Percentiles rank a stretch among this genome's conserved stretches.
Conservation (phyloP, 2,329 filamentous ascomycete genomes). For the Fusarium protoensiforme region DNA sequence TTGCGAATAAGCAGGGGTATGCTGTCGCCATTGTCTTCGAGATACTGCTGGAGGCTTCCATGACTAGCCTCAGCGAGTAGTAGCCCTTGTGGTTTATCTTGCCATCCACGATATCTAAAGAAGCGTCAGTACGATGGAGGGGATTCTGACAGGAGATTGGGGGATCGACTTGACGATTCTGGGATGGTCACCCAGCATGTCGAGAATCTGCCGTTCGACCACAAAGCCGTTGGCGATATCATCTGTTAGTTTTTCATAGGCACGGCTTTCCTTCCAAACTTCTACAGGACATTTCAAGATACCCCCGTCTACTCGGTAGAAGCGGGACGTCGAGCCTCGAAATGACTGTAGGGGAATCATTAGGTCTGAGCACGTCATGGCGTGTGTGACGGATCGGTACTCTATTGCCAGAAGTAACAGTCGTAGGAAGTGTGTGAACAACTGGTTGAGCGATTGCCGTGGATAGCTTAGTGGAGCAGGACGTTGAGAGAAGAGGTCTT, state of each 20-base stretch:
- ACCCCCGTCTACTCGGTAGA: not conserved
- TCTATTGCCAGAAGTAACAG: not conserved
- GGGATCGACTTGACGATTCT: not conserved
- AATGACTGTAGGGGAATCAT: not conserved
- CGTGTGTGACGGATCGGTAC: too few relatives aligned
- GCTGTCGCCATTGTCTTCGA: conserved; percentile 14
- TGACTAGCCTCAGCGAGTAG: conserved; percentile 30
- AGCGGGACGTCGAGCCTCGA: not conserved
- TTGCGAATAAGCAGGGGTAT: conserved; percentile 1
- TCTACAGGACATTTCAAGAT: not conserved
- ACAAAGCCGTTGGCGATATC: not conserved
- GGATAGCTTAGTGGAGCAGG: not conserved
- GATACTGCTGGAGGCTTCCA: conserved; percentile 27
- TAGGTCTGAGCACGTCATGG: not conserved
- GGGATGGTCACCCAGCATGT: not conserved
- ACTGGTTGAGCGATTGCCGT: not conserved
- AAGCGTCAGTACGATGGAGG: not conserved
- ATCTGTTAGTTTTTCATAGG: not conserved
- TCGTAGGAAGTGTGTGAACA: not conserved
- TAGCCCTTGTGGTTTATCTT: conserved; percentile 10
- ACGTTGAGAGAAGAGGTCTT: not conserved
- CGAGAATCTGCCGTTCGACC: conserved; percentile 3
- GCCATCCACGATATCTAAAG: conserved; percentile 3
- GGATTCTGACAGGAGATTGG: not conserved
- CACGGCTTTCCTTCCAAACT: not conserved